Evolutionary conservation across 2,329 filamentous ascomycete species (phyloP), one percentile per base, ranked within the genome.

Genomic region (Colletotrichum lindemuthianum): DNA sequence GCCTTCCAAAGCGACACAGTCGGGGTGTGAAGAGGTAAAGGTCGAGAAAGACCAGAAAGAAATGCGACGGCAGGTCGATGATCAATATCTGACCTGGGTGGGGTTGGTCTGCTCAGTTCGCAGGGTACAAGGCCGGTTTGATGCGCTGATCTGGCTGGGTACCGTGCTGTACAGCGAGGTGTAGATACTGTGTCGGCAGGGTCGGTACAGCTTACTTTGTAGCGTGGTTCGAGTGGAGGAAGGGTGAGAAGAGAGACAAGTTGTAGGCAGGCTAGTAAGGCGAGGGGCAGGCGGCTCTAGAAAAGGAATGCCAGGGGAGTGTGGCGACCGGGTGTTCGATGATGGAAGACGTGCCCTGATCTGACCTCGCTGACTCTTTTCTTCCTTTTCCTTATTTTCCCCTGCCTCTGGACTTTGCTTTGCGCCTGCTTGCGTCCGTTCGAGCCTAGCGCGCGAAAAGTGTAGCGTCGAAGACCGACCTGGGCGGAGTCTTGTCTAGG

Each of bases 281-380:
- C 63, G 59, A 66, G 59, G 63, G 63, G 59, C 59, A 65, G 61
- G 61, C 61, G 58, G 58, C 61, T 65, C 61, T 65, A 65, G 51
- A 61, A 61, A 65, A 65, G 51, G 61, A 52, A 57, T 56, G 61
- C 61, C 61, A 61, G 61, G 54, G 60, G 66, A 59, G 54, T 65
- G 66, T 67, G 66, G 66, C 66, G 41, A 67, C 63, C 24, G 63
- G 63, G 58, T 67, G 66, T 58, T 54, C 66, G 66, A 67, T 67
- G 66, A 67, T 67, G 63, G 60, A 66, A 67, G 66, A 63, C 63
- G 50, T 65, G 61, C 61, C 61, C 51, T 65, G 61, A 56, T 56
- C 61, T 65, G 57, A 61, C 58, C 58, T 65, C 61, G 61, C 61
- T 51, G 61, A 51, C 61, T 65, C 51, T 65, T 54, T 16, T 24